A percentile compares a stretch with the other conserved stretches of the same genome.
Conservation (phyloP, 345 rosid genomes). For the Firmiana major region DNA sequence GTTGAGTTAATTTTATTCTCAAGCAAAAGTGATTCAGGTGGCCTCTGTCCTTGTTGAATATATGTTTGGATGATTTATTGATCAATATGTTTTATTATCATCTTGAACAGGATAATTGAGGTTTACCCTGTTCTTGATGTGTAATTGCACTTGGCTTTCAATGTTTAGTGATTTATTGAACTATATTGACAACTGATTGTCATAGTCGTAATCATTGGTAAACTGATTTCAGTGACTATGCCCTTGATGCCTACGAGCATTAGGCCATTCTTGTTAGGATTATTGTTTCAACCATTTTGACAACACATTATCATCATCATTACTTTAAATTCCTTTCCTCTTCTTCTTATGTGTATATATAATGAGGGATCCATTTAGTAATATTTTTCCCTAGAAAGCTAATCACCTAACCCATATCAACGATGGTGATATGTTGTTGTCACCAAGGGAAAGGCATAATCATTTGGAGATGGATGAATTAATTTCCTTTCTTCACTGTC, state of each 20-base stretch:
- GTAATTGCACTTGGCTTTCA: neutral
- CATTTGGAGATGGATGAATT: conserved; percentile 1
- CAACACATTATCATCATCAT: neutral
- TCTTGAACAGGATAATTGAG: neutral
- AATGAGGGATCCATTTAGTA: neutral
- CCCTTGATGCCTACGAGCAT: neutral
- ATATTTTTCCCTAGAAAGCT: neutral
- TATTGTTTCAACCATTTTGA: neutral
- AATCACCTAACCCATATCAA: neutral
- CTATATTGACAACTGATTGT: neutral
- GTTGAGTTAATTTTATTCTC: neutral
- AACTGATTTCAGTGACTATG: neutral
- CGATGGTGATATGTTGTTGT: neutral
- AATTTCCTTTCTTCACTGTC: neutral
- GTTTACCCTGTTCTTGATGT: neutral
- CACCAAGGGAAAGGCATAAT: neutral
- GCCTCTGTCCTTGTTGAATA: neutral
- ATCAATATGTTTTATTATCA: neutral
- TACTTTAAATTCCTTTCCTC: neutral
- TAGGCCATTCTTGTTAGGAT: neutral
- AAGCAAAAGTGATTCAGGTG: neutral
- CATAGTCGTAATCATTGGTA: neutral
- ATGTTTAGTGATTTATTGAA: conserved; percentile 3
- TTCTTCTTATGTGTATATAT: neutral
- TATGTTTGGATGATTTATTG: neutral